phyloP scores from a whole-genome alignment of 83 land plant genomes.

The Larix sibirica region DNA sequence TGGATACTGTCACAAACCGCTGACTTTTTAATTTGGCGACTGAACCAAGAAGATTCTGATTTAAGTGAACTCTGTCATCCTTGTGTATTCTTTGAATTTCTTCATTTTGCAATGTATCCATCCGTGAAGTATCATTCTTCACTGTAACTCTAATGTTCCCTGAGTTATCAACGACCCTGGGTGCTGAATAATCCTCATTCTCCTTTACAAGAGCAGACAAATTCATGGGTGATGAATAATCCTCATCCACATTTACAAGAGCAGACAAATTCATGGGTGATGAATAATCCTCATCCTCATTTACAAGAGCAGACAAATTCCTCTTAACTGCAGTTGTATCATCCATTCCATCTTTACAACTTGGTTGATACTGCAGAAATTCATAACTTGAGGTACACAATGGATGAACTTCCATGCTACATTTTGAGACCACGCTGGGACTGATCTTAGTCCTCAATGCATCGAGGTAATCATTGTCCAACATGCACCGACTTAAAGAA shows the following conservation, averaged over 20 bases:
- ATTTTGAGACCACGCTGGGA: background rate
- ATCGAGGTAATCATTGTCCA: conserved; percentile 6
- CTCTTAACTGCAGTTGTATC: background rate
- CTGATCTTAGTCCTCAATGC: background rate
- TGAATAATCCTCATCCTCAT: background rate
- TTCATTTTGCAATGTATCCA: no score
- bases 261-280: background rate
- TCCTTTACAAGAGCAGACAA: background rate
- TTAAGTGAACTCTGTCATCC: background rate
- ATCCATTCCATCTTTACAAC: background rate
- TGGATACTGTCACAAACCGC: background rate
- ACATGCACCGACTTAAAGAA: background rate
- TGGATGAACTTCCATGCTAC: background rate
- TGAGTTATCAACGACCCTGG: background rate
- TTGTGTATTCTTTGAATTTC: background rate
- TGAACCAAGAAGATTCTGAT: background rate
- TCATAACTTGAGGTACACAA: background rate
- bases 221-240: background rate
- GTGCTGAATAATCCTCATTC: background rate
- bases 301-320: background rate
- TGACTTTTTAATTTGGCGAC: background rate
- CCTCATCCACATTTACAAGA: background rate
- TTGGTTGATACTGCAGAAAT: conserved; percentile 3
- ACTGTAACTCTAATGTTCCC: no score
- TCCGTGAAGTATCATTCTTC: no score